A percentile compares a stretch with the other conserved stretches of the same genome.
Evolutionary conservation across 2,329 filamentous ascomycete species (phyloP).

Genomic region (Aureobasidium sp.): DNA sequence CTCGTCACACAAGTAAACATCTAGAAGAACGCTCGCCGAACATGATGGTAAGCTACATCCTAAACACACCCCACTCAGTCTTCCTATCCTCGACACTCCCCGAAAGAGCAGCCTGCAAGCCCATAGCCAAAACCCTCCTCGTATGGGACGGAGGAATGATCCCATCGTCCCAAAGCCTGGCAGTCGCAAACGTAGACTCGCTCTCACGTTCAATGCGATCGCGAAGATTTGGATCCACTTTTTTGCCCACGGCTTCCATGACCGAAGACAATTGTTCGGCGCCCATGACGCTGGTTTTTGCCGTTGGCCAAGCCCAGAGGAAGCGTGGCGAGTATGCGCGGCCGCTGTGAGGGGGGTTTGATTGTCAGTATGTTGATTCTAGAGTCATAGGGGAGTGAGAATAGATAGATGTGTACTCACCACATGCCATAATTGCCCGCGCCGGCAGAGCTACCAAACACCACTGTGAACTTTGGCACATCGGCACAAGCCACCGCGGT

Average conservation of each 20-base stretch:
- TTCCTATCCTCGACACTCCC: constrained; percentile 29
- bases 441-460: constrained; percentile 87
- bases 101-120: constrained; percentile 38
- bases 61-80: constrained; percentile 34
- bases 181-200: constrained; percentile 80
- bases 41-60: constrained; percentile 26
- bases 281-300: constrained; percentile 95
- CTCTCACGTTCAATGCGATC: constrained; percentile 84
- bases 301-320: constrained; percentile 96
- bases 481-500: constrained; percentile 90
- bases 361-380: background rate
- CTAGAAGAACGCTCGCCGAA: background rate
- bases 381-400: no score
- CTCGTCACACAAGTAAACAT: background rate
- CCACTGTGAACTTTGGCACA: constrained; percentile 94
- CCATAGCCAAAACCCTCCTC: constrained; percentile 42
- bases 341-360: constrained; percentile 46
- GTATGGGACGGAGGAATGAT: constrained; percentile 46
- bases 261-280: constrained; percentile 84
- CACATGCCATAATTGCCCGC: constrained; percentile 99
- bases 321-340: constrained; percentile 87
- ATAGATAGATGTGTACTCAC: constrained; percentile 31
- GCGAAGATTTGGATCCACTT: constrained; percentile 71
- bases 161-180: constrained; percentile 71
- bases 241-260: constrained; percentile 89